Base-by-base conservation (phyloP, 345 rosid genomes). In the Kandelia obovata region DNA sequence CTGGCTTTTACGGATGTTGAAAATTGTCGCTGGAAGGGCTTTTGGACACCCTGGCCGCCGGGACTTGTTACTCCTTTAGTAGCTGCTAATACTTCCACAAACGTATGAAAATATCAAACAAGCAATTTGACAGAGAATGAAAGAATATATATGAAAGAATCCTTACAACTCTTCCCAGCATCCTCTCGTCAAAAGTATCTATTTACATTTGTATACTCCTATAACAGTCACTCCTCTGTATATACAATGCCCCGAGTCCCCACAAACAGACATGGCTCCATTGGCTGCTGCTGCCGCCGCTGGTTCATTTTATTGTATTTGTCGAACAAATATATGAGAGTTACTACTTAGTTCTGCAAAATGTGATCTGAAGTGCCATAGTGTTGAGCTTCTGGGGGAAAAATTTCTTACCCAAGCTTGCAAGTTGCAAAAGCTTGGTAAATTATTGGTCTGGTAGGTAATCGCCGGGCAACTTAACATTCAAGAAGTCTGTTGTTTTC, bases 341-440 rank as follows among this genome's bases (percentile, higher is more conserved):
- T 21, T 21, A 21, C 60, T 69, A 74, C 35, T 62, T 60, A 59
- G 28, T 25, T 31, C 61, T 20, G 5, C 57, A 73, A 80, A 67
- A 28, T 68, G 59, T 43, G 49, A 43, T 13, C 5, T 70, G 46
- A 47, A 70, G 66, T 28, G 64, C 39, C 64, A 43, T 37, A 58
- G 58, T 66, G 73, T 62, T 66, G 10, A 19, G 64, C 59, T 73
- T 66, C 66, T 5, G 28, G 65, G 76, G 82, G 75, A 90, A 88
- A 88, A 88, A 88, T 80, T 86, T 81, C 75, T 65, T 68, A 71
- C 82, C 87, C 86, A 77, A 64, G 76, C 75, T 58, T 66, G 66
- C 73, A 65, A 70, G 23, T 64, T 66, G 66, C 73, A 67, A 70
- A 34, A 62, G 65, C 78, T 61, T 81, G 82, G 80, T 61, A 55